Evolutionary conservation across 1,284 basidiomycete genomes (phyloP).

Genomic region (Tremellales sp.): DNA sequence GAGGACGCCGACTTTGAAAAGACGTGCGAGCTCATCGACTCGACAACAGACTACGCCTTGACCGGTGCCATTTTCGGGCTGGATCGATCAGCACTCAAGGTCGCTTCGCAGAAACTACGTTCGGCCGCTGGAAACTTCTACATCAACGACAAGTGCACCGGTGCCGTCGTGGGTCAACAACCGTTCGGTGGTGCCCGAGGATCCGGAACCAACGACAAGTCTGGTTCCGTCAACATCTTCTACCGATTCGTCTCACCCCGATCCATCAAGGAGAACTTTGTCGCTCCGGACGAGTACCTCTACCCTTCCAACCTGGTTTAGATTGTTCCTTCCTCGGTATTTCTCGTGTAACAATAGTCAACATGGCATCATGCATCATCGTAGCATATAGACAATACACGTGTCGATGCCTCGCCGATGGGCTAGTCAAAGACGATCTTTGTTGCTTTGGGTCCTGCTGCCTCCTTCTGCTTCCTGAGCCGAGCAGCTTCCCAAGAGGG

Average conservation of each 20-base stretch:
- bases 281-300: constrained; percentile 66
- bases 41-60: constrained; percentile 81
- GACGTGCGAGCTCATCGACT: constrained; percentile 82
- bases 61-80: constrained; percentile 84
- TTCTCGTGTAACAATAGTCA: neutral
- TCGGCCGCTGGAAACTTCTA: constrained; percentile 74
- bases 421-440: constrained; percentile 54
- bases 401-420: neutral
- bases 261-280: constrained; percentile 95
- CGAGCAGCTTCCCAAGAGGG: constrained; percentile 91
- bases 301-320: constrained; percentile 83
- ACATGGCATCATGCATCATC: neutral
- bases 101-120: constrained; percentile 71
- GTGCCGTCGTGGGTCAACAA: constrained; percentile 92
- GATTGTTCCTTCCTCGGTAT: neutral
- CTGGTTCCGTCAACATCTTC: constrained; percentile 85
- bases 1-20: constrained; percentile 79
- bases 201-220: constrained; percentile 97
- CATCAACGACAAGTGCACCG: constrained; percentile 89
- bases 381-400: neutral
- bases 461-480: constrained; percentile 61
- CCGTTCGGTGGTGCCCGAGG: constrained; percentile 92
- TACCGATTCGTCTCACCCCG: constrained; percentile 83
- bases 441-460: constrained; percentile 46
- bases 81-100: constrained; percentile 71